These are phyloP conservation scores for Lactuca saligna DNA, from an alignment of 129 eudicot species.

Conservation along the genomic window DNA sequence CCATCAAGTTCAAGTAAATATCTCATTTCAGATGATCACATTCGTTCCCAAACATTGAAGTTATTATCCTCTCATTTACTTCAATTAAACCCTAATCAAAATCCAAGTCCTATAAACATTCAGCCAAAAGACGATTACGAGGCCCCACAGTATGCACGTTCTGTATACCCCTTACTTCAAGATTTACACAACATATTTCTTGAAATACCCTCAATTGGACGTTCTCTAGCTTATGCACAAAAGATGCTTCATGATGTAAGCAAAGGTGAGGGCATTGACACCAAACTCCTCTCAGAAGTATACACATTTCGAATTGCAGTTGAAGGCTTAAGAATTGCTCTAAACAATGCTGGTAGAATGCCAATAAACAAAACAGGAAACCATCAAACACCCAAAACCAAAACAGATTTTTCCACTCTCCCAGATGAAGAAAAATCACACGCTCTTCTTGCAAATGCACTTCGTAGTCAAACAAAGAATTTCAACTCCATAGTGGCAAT, in stretches of 20 bases:
- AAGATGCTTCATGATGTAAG: constrained; percentile 69
- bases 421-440: constrained; percentile 73
- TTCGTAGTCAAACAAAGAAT: constrained; percentile 64
- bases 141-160: constrained; percentile 70
- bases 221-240: constrained; percentile 75
- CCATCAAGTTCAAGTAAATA: constrained; percentile 38
- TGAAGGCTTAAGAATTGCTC: constrained; percentile 85
- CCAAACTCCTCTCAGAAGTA: constrained; percentile 55
- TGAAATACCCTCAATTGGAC: constrained; percentile 62
- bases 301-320: constrained; percentile 74
- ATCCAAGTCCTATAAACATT: constrained; percentile 16
- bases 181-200: constrained; percentile 63
- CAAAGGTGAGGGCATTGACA: constrained; percentile 56
- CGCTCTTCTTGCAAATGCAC: constrained; percentile 78
- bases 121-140: constrained; percentile 53
- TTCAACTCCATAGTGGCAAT: constrained; percentile 74
- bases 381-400: neutral
- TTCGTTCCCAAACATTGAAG: constrained; percentile 49
- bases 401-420: constrained; percentile 52
- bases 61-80: constrained; percentile 38
- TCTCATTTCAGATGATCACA: constrained; percentile 39
- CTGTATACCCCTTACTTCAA: constrained; percentile 69
- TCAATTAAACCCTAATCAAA: constrained; percentile 30
- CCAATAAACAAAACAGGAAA: constrained; percentile 39
- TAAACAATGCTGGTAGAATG: constrained; percentile 63